Conservation (phyloP, 2,329 filamentous ascomycete genomes). For the Talaromyces rugulosus region DNA sequence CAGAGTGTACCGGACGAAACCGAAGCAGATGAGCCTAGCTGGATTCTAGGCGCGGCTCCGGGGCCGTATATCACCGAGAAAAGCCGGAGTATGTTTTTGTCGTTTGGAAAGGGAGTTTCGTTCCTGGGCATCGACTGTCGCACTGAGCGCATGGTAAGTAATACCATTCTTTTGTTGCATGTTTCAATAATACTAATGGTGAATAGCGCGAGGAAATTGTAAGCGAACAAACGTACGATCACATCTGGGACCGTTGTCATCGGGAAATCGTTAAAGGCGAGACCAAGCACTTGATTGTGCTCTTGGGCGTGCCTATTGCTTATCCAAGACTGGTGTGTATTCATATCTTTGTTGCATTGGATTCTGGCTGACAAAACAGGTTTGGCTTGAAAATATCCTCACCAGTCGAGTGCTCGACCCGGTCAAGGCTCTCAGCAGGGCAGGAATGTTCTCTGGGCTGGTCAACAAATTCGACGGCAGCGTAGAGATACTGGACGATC, state of each 20-base stretch:
- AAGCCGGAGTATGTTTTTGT: slow-evolving; percentile 82
- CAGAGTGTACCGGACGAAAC: slow-evolving; percentile 81
- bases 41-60: slow-evolving; percentile 73
- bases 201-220: slow-evolving; percentile 67
- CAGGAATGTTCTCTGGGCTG: slow-evolving; percentile 72
- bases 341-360: background rate
- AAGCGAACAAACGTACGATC: slow-evolving; percentile 74
- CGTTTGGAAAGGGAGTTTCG: slow-evolving; percentile 70
- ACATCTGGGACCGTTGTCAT: slow-evolving; percentile 80
- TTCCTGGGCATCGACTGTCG: slow-evolving; percentile 87
- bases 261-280: slow-evolving; percentile 76
- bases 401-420: slow-evolving; percentile 84
- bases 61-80: slow-evolving; percentile 88
- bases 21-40: slow-evolving; percentile 80
- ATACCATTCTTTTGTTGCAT: background rate
- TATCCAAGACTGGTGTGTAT: slow-evolving; percentile 69
- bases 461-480: slow-evolving; percentile 89
- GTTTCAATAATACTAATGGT: slow-evolving; percentile 19
- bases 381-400: slow-evolving; percentile 64
- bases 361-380: slow-evolving; percentile 45
- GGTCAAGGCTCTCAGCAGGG: slow-evolving; percentile 79
- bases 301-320: slow-evolving; percentile 78
- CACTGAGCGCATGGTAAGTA: slow-evolving; percentile 69
- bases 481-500: slow-evolving; percentile 83
- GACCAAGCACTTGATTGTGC: slow-evolving; percentile 83